These are phyloP conservation scores for Dactylellina parvicollis DNA, from an alignment of 2,329 filamentous ascomycete genomes.

Conservation along the genomic window DNA sequence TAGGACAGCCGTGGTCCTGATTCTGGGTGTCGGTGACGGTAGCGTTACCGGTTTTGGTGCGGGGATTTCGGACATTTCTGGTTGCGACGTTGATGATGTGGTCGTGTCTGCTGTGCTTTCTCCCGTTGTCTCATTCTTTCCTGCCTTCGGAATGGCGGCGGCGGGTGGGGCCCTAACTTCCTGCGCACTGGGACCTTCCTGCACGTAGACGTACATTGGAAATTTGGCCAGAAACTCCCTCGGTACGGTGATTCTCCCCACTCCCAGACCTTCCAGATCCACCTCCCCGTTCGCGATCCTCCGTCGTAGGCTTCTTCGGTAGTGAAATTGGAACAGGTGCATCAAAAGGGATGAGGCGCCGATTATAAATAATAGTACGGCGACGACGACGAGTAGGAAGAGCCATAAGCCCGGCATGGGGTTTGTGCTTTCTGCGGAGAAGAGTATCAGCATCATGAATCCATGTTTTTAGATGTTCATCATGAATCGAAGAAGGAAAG, in stretches of 20 bases:
- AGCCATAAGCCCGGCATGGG: conserved; percentile 81
- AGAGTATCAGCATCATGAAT: conserved; percentile 23
- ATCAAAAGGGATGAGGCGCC: conserved; percentile 74
- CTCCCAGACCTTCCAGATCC: conserved; percentile 84
- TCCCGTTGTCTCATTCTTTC: conserved; percentile 53
- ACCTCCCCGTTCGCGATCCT: conserved; percentile 81
- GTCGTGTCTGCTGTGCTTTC: conserved; percentile 7
- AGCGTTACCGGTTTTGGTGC: conserved; percentile 12
- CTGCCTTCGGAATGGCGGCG: conserved; percentile 50
- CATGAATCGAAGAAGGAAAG: too few species aligned
- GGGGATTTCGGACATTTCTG: conserved; percentile 9
- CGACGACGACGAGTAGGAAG: conserved; percentile 77
- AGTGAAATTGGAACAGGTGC: conserved; percentile 78
- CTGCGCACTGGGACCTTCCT: conserved; percentile 57
- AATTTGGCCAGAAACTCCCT: conserved; percentile 75
- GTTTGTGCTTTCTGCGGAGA: conserved; percentile 64
- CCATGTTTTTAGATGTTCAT: conserved; percentile 7
- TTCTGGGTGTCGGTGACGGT: conserved; percentile 2
- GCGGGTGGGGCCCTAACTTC: conserved; percentile 11
- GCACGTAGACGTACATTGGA: conserved; percentile 79
- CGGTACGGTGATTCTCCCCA: conserved; percentile 83
- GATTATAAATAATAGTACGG: conserved; percentile 75
- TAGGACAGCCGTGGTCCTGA: neutral
- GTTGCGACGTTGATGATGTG: neutral
- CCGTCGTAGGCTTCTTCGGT: conserved; percentile 73